Base-by-base conservation (phyloP, 2,329 filamentous ascomycete species). In the Pseudogymnoascus sp. region DNA sequence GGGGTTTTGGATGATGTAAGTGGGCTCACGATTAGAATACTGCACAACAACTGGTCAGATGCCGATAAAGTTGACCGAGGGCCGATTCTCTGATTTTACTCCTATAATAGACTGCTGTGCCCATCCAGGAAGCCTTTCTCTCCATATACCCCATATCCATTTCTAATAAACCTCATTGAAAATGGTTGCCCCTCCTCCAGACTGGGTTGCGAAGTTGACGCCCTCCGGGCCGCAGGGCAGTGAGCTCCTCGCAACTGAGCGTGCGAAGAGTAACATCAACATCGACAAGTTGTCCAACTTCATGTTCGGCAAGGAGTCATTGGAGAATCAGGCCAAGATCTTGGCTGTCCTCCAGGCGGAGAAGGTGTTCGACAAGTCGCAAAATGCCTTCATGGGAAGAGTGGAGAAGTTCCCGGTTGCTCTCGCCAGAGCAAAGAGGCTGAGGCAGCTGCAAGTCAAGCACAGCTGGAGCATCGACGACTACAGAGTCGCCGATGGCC, bases 281-380 rank as follows among this genome's bases (percentile, higher is more conserved):
- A 84, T 90, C 19, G 82, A 88, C 64, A 83, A 86, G 71, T 79
- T 93, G 7, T 84, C 87, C 56, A 79, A 84, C 61, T 86, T 90
- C 70, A 79, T 93, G 56, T 89, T 89, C 74, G 89, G 87, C 22
- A 84, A 85, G 69, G 81, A 87, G 64, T 79, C 80, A 4, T 78
- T 91, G 10, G 79, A 86, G 63, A 79, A 83, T 46, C 86, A 87
- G 69, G 76, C 82, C 1, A 78, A 77, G 24, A 80, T 93, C 28
- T 77, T 91, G 5, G 76, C 82, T 59, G 80, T 90, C n/a, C 80
- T 93, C 4, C 78, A 86, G 68, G 73, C 80, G 0, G 88, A 93
- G 64, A 83, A 84, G 61, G 81, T 91, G 63, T 92, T 93, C 68
- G 87, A 92, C 75, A 93, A 92, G 77, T 85, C 85, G 2, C 85